phyloP scores from a whole-genome alignment of 805 yeast genomes.

The fission yeast (Schizosaccharomyces pombe) region DNA sequence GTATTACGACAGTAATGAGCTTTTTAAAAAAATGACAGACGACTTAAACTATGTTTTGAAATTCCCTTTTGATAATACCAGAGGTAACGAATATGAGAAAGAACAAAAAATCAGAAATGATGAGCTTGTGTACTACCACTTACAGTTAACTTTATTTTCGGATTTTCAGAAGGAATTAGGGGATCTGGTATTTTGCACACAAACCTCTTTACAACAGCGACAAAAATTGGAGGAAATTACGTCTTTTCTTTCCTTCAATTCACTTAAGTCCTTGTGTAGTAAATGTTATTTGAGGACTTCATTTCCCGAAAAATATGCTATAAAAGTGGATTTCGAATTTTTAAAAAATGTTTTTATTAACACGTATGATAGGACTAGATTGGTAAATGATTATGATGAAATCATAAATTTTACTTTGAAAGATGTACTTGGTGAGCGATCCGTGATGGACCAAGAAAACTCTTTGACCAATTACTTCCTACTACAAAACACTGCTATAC shows the following conservation, averaged over 20 bases:
- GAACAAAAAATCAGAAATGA: not conserved
- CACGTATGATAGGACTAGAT: too few species aligned
- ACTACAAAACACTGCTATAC: not conserved
- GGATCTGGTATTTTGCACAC: not conserved
- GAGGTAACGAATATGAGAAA: not conserved
- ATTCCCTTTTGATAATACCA: not conserved
- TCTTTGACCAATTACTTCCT: too few species aligned
- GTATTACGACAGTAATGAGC: not conserved
- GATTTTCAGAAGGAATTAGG: not conserved
- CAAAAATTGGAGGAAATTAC: not conserved
- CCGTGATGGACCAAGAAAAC: too few species aligned
- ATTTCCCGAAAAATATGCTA: not conserved
- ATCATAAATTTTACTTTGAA: too few species aligned
- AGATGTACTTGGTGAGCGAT: too few species aligned
- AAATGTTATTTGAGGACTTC: not conserved
- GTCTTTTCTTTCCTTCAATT: not conserved
- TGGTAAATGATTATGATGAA: too few species aligned
- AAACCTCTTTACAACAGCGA: not conserved
- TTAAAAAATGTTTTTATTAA: not conserved
- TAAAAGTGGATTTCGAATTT: not conserved
- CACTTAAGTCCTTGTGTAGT: not conserved
- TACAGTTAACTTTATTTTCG: not conserved
- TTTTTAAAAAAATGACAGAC: not conserved
- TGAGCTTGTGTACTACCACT: not conserved
- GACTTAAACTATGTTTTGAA: not conserved